These are phyloP conservation scores for Xylaria sp. DNA, from an alignment of 2,329 filamentous ascomycete species.

Conservation along the genomic window DNA sequence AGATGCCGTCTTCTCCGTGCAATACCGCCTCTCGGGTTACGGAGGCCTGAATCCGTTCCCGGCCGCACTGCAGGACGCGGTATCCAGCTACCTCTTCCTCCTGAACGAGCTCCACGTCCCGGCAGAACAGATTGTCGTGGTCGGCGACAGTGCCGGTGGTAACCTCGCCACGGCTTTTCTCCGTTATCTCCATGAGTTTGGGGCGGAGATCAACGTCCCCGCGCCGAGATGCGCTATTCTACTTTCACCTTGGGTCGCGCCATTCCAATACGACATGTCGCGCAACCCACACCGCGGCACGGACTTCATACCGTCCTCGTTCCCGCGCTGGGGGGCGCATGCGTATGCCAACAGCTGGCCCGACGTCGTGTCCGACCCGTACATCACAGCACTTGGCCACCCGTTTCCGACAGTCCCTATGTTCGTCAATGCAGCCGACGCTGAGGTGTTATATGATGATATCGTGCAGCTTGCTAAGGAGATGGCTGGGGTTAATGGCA, in stretches of 20 bases:
- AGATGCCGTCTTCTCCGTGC: conserved; percentile 55
- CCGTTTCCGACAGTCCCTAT: conserved; percentile 42
- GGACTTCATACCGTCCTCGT: conserved; percentile 54
- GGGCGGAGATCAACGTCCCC: conserved; percentile 35
- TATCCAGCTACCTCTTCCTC: conserved; percentile 58
- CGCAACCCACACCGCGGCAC: conserved; percentile 35
- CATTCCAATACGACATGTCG: conserved; percentile 26
- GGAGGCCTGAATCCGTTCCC: conserved; percentile 55
- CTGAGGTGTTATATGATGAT: conserved; percentile 48
- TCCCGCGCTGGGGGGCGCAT: conserved; percentile 55
- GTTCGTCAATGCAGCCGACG: conserved; percentile 38
- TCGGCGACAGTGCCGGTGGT: conserved; percentile 60
- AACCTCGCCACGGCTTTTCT: conserved; percentile 57
- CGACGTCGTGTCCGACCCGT: conserved; percentile 45
- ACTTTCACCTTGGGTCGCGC: conserved; percentile 43
- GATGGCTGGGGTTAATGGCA: conserved; percentile 37
- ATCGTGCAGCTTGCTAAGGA: conserved; percentile 68
- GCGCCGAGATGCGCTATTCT: conserved; percentile 51
- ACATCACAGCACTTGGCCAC: conserved; percentile 44
- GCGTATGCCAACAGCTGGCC: conserved; percentile 47
- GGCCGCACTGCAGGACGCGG: conserved; percentile 59
- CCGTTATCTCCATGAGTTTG: conserved; percentile 57
- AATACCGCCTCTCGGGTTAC: conserved; percentile 59
- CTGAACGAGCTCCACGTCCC: conserved; percentile 53
- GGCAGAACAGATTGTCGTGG: conserved; percentile 54